Conservation (phyloP, 164 flowering plant genomes). For the Chimonanthus praecox region DNA sequence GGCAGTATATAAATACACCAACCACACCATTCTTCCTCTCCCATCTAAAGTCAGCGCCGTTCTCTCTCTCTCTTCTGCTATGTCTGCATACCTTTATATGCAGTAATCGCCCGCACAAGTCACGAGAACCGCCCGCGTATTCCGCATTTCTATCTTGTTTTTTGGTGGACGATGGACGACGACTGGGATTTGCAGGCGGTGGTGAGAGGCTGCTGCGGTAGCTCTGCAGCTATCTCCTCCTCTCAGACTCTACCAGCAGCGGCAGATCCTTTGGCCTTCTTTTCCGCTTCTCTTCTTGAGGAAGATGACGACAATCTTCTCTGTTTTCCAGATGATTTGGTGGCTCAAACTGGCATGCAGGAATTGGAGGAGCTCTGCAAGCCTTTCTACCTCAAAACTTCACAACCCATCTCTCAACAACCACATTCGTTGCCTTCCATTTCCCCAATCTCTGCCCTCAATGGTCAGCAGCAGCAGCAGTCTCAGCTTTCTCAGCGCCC, state of each 20-base stretch:
- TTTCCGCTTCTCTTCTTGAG: conserved; percentile 6
- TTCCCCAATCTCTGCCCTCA: conserved; percentile 11
- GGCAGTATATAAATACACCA: neutral
- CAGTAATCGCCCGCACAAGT: conserved; percentile 1
- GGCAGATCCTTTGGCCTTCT: conserved; percentile 14
- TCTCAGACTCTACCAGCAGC: conserved; percentile 2
- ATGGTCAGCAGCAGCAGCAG: conserved; percentile 14
- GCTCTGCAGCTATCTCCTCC: conserved; percentile 12
- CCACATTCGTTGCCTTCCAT: neutral
- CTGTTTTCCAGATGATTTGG: conserved; percentile 36
- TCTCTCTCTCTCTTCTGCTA: conserved; percentile 9
- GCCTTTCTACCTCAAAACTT: conserved; percentile 46
- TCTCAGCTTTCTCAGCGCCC: conserved; percentile 13
- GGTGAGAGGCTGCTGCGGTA: conserved; percentile 62
- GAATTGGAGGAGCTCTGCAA: conserved; percentile 66
- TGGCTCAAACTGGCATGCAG: conserved; percentile 23
- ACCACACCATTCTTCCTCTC: conserved; percentile 3
- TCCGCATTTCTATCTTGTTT: neutral
- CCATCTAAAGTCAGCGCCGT: conserved; percentile 83
- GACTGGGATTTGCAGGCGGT: conserved; percentile 98
- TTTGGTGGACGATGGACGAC: conserved; percentile 35
- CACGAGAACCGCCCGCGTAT: neutral
- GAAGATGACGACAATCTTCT: conserved; percentile 9
- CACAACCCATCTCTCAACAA: conserved; percentile 2
- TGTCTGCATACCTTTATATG: conserved; percentile 5